phyloP scores from a whole-genome alignment of 345 rosid species.

The Gossypium turneri region DNA sequence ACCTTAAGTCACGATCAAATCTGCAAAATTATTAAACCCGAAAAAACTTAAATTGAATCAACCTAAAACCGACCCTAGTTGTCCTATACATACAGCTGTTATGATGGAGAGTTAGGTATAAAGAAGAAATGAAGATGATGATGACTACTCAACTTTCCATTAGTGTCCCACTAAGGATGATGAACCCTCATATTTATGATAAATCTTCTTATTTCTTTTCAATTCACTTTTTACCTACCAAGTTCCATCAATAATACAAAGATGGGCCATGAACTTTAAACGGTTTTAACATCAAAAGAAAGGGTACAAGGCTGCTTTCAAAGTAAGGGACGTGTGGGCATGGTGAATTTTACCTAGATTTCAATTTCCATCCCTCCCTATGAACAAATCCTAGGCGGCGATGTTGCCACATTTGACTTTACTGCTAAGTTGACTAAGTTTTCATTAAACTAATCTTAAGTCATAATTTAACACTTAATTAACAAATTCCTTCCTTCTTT shows the following conservation, averaged over 20 bases:
- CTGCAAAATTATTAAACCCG: constrained; percentile 31
- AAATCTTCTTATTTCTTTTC: not conserved
- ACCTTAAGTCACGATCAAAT: constrained; percentile 84
- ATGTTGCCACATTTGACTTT: constrained; percentile 7
- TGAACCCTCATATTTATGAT: not conserved
- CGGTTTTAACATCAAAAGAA: not conserved
- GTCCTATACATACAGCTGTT: not conserved
- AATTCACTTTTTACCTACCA: not conserved
- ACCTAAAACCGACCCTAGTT: not conserved
- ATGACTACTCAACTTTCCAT: not conserved
- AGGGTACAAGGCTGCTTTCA: constrained; percentile 1
- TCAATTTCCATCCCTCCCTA: not conserved
- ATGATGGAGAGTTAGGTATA: not conserved
- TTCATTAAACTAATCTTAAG: not conserved
- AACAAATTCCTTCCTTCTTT: not conserved
- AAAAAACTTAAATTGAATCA: not conserved
- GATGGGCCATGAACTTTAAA: not conserved
- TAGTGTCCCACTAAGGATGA: not conserved
- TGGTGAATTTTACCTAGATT: not conserved
- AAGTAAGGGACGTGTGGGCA: too few relatives aligned
- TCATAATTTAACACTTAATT: not conserved
- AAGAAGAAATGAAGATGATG: not conserved
- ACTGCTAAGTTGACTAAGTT: not conserved
- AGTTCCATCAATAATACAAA: constrained; percentile 23
- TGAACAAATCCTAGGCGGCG: constrained; percentile 8